Percentiles rank a stretch among this genome's conserved stretches.
Evolutionary conservation across 768 basidiomycete species (phyloP).

Genomic region (Mycena polygramma): DNA sequence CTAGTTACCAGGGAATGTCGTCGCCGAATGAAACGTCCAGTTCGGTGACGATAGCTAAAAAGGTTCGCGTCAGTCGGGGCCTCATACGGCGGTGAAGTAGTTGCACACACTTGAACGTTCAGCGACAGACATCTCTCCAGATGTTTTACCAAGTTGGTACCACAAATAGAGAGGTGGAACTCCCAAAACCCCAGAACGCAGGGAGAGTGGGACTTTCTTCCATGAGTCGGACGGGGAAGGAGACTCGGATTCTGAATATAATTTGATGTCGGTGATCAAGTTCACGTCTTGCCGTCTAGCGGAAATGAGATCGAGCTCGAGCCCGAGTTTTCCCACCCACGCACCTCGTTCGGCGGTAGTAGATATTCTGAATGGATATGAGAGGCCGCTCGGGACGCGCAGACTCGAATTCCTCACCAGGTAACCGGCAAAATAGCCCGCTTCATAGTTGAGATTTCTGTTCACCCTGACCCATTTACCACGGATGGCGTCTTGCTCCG

Average conservation of each 20-base stretch:
- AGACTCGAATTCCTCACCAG: conserved; percentile 27
- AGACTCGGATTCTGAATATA: conserved; percentile 70
- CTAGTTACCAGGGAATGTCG: conserved; percentile 70
- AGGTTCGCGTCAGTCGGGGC: no score
- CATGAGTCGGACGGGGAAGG: conserved; percentile 68
- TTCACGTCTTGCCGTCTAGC: conserved; percentile 80
- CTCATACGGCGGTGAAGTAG: no score
- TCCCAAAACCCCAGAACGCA: conserved; percentile 72
- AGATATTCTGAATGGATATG: conserved; percentile 64
- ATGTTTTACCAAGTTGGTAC: conserved; percentile 80
- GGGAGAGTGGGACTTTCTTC: conserved; percentile 72
- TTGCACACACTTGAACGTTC: conserved; percentile 59
- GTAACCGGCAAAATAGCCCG: conserved; percentile 34
- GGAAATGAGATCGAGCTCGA: neutral
- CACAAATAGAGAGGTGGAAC: conserved; percentile 77
- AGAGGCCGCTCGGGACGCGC: neutral
- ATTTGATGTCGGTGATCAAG: conserved; percentile 78
- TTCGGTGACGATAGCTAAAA: conserved; percentile 80
- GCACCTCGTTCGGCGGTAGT: conserved; percentile 83
- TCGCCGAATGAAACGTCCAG: conserved; percentile 93
- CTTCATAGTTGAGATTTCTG: conserved; percentile 37
- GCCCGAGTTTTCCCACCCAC: neutral
- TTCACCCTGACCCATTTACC: conserved; percentile 94
- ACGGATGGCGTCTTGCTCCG: conserved; percentile 79
- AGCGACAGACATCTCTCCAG: conserved; percentile 68